These are phyloP conservation scores for Ophiocordyceps unilateralis DNA, from an alignment of 2,329 filamentous ascomycete genomes.

Conservation along the genomic window DNA sequence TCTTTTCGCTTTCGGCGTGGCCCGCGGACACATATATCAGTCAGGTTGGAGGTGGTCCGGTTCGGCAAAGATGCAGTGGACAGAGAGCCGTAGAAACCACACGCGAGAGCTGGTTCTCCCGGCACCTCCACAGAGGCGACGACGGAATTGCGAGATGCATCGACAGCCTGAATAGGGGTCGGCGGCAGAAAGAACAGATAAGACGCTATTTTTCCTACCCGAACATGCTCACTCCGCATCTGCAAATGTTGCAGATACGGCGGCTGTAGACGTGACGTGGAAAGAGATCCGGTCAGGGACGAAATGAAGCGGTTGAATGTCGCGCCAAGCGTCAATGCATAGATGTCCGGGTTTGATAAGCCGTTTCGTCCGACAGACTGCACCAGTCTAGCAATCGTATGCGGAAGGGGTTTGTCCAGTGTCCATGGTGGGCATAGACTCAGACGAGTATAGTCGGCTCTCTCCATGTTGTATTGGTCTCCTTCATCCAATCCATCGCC, in stretches of 20 bases:
- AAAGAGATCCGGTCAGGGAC: slow-evolving; percentile 17
- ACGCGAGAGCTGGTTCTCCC: background rate
- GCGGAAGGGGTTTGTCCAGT: slow-evolving; percentile 16
- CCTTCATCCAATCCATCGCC: slow-evolving; percentile 9
- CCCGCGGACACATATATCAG: background rate
- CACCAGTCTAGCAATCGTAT: slow-evolving; percentile 13
- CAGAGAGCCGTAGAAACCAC: background rate
- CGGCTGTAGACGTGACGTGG: slow-evolving; percentile 15
- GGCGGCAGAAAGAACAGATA: slow-evolving; percentile 13
- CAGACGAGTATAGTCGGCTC: slow-evolving; percentile 3
- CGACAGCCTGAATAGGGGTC: background rate
- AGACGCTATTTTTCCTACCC: slow-evolving; percentile 19
- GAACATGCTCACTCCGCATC: slow-evolving; percentile 17
- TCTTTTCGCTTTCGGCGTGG: background rate
- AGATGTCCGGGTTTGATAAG: slow-evolving; percentile 19
- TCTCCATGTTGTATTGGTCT: slow-evolving; percentile 2
- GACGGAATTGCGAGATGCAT: background rate
- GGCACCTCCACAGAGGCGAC: background rate
- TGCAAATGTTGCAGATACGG: slow-evolving; percentile 15
- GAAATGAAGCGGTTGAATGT: slow-evolving; percentile 20
- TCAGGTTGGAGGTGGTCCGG: background rate
- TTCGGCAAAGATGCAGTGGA: background rate
- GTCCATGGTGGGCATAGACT: slow-evolving; percentile 14
- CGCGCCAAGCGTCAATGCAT: slow-evolving; percentile 17
- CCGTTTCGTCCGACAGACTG: slow-evolving; percentile 11